phyloP scores from a whole-genome alignment of 805 yeast genomes.

The Pichia kluyveri region DNA sequence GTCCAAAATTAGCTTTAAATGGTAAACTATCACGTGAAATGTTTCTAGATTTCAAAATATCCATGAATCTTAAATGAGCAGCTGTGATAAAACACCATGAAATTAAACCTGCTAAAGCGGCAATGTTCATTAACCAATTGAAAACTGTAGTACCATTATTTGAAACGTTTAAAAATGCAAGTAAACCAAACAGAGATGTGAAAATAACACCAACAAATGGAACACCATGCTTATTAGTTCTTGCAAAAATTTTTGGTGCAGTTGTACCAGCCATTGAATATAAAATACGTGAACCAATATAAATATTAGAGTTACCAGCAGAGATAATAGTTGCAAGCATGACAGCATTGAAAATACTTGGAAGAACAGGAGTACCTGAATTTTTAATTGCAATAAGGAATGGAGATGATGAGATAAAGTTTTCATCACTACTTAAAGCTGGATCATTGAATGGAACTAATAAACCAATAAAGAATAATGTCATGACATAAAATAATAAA shows the following conservation, averaged over 20 bases:
- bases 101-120: conserved; percentile 68
- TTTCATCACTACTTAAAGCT: conserved; percentile 27
- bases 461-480: conserved; percentile 61
- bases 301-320: conserved; percentile 73
- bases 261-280: conserved; percentile 52
- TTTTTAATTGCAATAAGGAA: conserved; percentile 63
- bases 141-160: conserved; percentile 49
- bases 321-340: conserved; percentile 58
- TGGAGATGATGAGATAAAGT: conserved; percentile 53
- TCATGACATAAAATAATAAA: conserved; percentile 52
- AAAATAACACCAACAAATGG: conserved; percentile 49
- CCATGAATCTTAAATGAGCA: conserved; percentile 64
- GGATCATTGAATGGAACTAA: conserved; percentile 63
- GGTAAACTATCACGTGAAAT: conserved; percentile 64
- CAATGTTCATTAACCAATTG: conserved; percentile 64
- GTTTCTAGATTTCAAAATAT: conserved; percentile 50
- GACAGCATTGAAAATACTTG: conserved; percentile 65
- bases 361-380: conserved; percentile 57
- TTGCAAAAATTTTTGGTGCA: conserved; percentile 46
- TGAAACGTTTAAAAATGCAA: conserved; percentile 53
- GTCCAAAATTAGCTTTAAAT: conserved; percentile 63
- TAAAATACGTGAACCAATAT: conserved; percentile 61
- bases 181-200: conserved; percentile 53
- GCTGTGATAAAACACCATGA: conserved; percentile 64
- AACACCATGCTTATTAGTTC: conserved; percentile 48